Evolutionary conservation across 2,329 filamentous ascomycete species (phyloP).

Genomic region (Botrytis fabae): DNA sequence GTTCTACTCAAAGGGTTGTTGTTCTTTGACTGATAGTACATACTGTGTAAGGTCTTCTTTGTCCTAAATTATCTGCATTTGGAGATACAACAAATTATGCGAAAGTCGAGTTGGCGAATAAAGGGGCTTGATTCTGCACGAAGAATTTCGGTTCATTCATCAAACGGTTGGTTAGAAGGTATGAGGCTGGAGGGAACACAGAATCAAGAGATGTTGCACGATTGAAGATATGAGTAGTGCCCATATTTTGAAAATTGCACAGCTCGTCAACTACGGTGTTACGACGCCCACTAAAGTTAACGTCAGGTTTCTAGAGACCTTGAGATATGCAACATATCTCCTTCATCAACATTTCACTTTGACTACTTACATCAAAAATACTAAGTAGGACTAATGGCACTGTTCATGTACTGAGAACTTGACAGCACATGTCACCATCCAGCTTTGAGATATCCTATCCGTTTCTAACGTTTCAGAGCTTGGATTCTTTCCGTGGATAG

Average conservation of each 20-base stretch:
- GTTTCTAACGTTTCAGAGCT: background rate
- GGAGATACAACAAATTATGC: background rate
- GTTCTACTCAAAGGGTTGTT: no score
- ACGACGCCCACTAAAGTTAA: background rate
- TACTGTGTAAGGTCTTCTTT: background rate
- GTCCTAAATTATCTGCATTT: background rate
- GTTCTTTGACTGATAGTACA: background rate
- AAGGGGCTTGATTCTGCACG: background rate
- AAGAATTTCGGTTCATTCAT: background rate
- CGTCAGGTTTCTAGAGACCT: background rate
- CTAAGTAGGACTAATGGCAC: background rate
- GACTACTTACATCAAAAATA: background rate
- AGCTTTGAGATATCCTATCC: background rate
- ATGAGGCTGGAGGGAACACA: no score
- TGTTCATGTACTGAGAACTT: background rate
- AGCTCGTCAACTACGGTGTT: background rate
- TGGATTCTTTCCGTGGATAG: background rate
- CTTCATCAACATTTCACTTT: background rate
- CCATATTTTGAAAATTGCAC: background rate
- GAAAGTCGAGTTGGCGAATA: background rate
- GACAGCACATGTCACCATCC: background rate
- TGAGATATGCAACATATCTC: background rate
- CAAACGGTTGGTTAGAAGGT: background rate
- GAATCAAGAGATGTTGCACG: background rate
- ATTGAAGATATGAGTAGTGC: background rate